phyloP scores from a whole-genome alignment of 768 basidiomycete genomes.

The Lentinus tigrinus region DNA sequence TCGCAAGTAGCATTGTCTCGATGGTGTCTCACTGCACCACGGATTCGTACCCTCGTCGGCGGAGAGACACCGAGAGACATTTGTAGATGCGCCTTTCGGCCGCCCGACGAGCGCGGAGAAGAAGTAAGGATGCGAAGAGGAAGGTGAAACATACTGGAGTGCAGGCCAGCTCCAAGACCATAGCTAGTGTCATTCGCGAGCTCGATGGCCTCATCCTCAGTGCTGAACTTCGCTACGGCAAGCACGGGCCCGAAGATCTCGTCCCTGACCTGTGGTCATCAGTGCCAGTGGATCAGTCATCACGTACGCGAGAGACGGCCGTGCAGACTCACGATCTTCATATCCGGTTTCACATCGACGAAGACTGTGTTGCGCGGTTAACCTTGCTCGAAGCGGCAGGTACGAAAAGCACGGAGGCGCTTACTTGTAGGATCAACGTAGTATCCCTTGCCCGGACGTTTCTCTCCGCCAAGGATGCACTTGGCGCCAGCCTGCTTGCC shows the following conservation, averaged over 20 bases:
- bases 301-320: not conserved
- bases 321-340: slow-evolving; percentile 71
- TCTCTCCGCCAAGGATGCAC: slow-evolving; percentile 74
- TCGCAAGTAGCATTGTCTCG: too few species aligned
- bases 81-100: too few species aligned
- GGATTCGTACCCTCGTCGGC: too few species aligned
- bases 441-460: slow-evolving; percentile 75
- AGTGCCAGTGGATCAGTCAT: not conserved
- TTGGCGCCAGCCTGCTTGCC: slow-evolving; percentile 86
- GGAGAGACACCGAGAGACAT: not conserved
- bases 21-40: too few species aligned
- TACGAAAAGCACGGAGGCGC: slow-evolving; percentile 23
- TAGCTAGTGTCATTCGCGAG: slow-evolving; percentile 88
- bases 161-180: slow-evolving; percentile 89
- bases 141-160: slow-evolving; percentile 60
- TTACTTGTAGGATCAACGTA: slow-evolving; percentile 88
- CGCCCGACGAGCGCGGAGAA: not conserved
- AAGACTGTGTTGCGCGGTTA: slow-evolving; percentile 55
- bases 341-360: slow-evolving; percentile 70
- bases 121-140: not conserved
- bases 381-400: not conserved
- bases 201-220: slow-evolving; percentile 82
- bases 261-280: slow-evolving; percentile 19
- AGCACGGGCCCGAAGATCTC: slow-evolving; percentile 97
- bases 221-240: slow-evolving; percentile 76